These are phyloP conservation scores for Emericellopsis atlantica DNA, from an alignment of 2,329 filamentous ascomycete species.

Conservation along the genomic window DNA sequence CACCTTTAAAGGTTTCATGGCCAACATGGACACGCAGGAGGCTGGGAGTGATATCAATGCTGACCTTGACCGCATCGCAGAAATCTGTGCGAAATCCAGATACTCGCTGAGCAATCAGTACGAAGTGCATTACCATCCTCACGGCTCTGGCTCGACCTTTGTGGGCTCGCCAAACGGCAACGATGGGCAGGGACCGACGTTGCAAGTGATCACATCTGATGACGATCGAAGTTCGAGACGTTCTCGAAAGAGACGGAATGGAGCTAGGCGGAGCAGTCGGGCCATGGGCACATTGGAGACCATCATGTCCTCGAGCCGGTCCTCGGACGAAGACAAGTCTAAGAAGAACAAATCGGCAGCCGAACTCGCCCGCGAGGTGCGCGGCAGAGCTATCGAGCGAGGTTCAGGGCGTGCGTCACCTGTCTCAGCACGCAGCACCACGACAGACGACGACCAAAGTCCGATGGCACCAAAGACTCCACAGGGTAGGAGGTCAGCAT, in stretches of 20 bases:
- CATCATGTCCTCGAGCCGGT: slow-evolving; percentile 54
- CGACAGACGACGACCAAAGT: slow-evolving; percentile 14
- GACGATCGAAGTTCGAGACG: slow-evolving; percentile 33
- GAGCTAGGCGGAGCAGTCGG: slow-evolving; percentile 31
- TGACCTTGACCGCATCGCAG: slow-evolving; percentile 51
- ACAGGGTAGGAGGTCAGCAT: slow-evolving; percentile 14
- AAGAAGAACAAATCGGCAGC: slow-evolving; percentile 42
- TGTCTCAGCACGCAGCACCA: slow-evolving; percentile 11
- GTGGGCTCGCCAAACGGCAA: slow-evolving; percentile 17
- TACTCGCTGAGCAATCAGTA: slow-evolving; percentile 57
- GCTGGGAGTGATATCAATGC: slow-evolving; percentile 34
- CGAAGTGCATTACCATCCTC: slow-evolving; percentile 50
- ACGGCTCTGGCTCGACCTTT: slow-evolving; percentile 43
- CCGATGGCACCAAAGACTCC: not conserved
- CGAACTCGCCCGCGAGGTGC: slow-evolving; percentile 41
- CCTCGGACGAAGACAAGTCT: slow-evolving; percentile 48
- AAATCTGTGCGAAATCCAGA: slow-evolving; percentile 52
- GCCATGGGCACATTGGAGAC: slow-evolving; percentile 53
- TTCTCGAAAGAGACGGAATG: slow-evolving; percentile 23
- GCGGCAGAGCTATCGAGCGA: slow-evolving; percentile 31
- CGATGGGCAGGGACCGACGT: slow-evolving; percentile 32
- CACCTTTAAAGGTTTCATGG: slow-evolving; percentile 52
- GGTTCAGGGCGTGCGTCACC: slow-evolving; percentile 17
- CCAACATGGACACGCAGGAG: slow-evolving; percentile 31
- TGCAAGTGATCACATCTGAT: slow-evolving; percentile 44